Conservation (phyloP, 768 basidiomycete genomes). For the Mycena amicta region DNA sequence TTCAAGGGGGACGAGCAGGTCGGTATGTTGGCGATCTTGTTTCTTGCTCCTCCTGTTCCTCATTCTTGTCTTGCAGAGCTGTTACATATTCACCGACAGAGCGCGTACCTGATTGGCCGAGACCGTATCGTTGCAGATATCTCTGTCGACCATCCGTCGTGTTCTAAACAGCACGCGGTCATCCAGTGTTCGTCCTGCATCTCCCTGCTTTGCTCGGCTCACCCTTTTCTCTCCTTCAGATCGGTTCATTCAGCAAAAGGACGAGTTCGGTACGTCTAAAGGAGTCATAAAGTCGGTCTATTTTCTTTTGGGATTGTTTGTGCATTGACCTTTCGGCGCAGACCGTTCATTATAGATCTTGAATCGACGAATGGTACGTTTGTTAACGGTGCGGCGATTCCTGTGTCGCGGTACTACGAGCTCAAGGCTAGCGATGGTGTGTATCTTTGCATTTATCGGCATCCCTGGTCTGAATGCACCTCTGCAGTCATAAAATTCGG, state of each 20-base stretch:
- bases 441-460: slow-evolving; percentile 6
- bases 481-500: slow-evolving; percentile 82
- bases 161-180: slow-evolving; percentile 97
- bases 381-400: slow-evolving; percentile 87
- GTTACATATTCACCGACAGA: slow-evolving; percentile 91
- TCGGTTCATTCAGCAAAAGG: slow-evolving; percentile 82
- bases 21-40: slow-evolving; percentile 54
- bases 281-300: slow-evolving; percentile 77
- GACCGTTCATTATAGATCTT: slow-evolving; percentile 96
- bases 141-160: slow-evolving; percentile 91
- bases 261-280: slow-evolving; percentile 83
- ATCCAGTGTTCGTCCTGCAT: slow-evolving; percentile 74
- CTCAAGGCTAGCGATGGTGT: slow-evolving; percentile 77
- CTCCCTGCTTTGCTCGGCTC: slow-evolving; percentile 1
- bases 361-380: slow-evolving; percentile 97
- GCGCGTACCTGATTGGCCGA: slow-evolving; percentile 90
- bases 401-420: slow-evolving; percentile 86
- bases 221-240: slow-evolving; percentile 43
- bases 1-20: slow-evolving; percentile 95
- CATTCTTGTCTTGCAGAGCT: slow-evolving; percentile 57
- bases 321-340: slow-evolving; percentile 32
- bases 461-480: slow-evolving; percentile 4
- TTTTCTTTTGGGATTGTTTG: neutral
- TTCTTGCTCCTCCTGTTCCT: neutral
- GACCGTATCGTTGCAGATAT: slow-evolving; percentile 88